These are phyloP conservation scores for Penicillium sp. DNA, from an alignment of 2,329 filamentous ascomycete species.

Conservation along the genomic window DNA sequence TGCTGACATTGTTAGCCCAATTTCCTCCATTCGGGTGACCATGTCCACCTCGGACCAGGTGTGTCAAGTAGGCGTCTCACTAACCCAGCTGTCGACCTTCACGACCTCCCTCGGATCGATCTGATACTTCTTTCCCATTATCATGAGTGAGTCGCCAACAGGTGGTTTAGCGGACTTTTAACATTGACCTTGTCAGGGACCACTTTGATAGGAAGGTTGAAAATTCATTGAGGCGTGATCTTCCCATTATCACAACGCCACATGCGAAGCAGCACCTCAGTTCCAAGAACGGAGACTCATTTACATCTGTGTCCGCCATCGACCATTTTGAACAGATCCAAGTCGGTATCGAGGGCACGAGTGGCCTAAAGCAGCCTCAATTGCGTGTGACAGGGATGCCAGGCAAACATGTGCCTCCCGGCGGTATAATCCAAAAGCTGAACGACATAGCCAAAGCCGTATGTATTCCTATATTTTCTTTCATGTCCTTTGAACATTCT, in stretches of 20 bases:
- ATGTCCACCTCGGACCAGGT: constrained; percentile 65
- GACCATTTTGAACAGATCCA: constrained; percentile 57
- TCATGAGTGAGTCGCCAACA: constrained; percentile 47
- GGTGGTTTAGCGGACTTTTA: not conserved
- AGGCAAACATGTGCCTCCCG: constrained; percentile 60
- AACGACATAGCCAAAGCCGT: constrained; percentile 52
- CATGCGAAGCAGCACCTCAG: constrained; percentile 58
- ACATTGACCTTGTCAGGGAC: constrained; percentile 33
- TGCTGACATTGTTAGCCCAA: constrained; percentile 48
- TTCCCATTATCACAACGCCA: constrained; percentile 64
- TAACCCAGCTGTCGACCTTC: constrained; percentile 60
- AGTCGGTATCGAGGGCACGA: constrained; percentile 39
- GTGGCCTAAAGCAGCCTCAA: constrained; percentile 35
- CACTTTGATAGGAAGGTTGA: constrained; percentile 58
- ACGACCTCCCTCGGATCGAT: constrained; percentile 60
- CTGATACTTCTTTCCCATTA: constrained; percentile 63
- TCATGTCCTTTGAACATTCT: not conserved
- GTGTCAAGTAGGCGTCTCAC: constrained; percentile 56
- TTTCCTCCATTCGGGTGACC: constrained; percentile 65
- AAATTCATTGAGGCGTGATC: constrained; percentile 49
- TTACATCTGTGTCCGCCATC: constrained; percentile 55
- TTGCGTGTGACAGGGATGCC: constrained; percentile 64
- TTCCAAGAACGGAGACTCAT: constrained; percentile 49
- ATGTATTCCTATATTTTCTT: not conserved
- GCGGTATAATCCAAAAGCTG: constrained; percentile 38